These are phyloP conservation scores for Buxus sempervirens DNA, from an alignment of 164 flowering plant genomes.

Conservation along the genomic window DNA sequence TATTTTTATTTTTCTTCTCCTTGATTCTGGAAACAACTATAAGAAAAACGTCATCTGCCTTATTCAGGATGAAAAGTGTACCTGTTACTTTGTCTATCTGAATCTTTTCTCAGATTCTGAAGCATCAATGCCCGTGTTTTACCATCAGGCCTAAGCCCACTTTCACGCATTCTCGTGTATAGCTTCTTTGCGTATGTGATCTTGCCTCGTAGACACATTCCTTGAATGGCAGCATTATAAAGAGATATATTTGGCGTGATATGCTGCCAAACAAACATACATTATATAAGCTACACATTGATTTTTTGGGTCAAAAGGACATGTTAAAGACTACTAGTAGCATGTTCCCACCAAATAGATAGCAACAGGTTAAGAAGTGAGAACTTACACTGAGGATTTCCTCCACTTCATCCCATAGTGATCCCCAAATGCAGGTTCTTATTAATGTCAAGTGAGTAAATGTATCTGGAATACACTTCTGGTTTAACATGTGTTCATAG, in stretches of 20 bases:
- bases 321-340: neutral
- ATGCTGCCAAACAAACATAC: slow-evolving; percentile 30
- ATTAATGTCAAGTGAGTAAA: slow-evolving; percentile 69
- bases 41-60: neutral
- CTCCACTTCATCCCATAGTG: slow-evolving; percentile 64
- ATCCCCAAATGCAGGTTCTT: slow-evolving; percentile 83
- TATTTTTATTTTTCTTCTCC: neutral
- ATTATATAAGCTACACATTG: neutral
- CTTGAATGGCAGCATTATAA: slow-evolving; percentile 75
- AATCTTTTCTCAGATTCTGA: slow-evolving; percentile 41
- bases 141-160: slow-evolving; percentile 67
- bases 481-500: slow-evolving; percentile 74
- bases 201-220: slow-evolving; percentile 67
- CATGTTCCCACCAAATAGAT: neutral
- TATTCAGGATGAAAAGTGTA: slow-evolving; percentile 6
- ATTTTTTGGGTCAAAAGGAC: neutral
- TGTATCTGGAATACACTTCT: slow-evolving; percentile 56
- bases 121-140: slow-evolving; percentile 86
- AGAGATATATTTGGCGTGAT: slow-evolving; percentile 52
- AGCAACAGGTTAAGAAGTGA: neutral
- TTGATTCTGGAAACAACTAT: neutral
- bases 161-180: slow-evolving; percentile 58
- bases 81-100: slow-evolving; percentile 11
- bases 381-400: slow-evolving; percentile 65
- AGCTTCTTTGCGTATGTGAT: slow-evolving; percentile 49